These are phyloP conservation scores for Gastrolobium bilobum DNA, from an alignment of 306 rosid species.

Conservation along the genomic window DNA sequence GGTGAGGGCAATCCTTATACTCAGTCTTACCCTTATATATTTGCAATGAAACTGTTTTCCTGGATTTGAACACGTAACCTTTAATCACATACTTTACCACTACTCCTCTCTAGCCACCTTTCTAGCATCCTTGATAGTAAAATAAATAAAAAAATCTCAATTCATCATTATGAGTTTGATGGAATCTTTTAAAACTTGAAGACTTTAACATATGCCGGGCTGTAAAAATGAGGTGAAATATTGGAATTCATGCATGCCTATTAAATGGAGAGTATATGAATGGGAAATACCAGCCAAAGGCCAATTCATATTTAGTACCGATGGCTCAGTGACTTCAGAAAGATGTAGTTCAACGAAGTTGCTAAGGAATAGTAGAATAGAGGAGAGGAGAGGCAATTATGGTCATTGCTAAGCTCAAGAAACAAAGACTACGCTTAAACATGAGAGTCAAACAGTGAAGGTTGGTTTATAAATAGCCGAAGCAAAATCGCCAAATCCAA, in stretches of 20 bases:
- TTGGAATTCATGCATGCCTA: neutral
- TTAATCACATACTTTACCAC: no score
- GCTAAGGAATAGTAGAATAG: no score
- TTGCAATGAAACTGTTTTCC: no score
- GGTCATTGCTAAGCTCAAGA: constrained; percentile 25
- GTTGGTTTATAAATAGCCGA: constrained; percentile 21
- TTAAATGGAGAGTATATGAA: constrained; percentile 8
- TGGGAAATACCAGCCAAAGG: neutral
- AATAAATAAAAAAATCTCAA: neutral
- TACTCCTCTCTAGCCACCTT: no score
- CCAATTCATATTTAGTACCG: no score
- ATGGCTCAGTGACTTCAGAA: no score
- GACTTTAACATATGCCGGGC: neutral
- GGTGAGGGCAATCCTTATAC: no score
- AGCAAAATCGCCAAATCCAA: constrained; percentile 9
- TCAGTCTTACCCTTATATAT: no score
- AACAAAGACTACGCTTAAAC: constrained; percentile 6
- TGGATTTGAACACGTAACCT: no score
- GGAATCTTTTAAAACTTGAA: neutral
- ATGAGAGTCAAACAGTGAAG: constrained; percentile 23
- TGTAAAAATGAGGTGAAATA: neutral
- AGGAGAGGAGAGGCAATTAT: no score
- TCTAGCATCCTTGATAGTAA: neutral
- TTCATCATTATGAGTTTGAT: neutral
- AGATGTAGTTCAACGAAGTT: neutral